Evolutionary conservation across 768 basidiomycete species (phyloP), one percentile per base, ranked within the genome.

Genomic region (Pseudohyphozyma bogoriensis): DNA sequence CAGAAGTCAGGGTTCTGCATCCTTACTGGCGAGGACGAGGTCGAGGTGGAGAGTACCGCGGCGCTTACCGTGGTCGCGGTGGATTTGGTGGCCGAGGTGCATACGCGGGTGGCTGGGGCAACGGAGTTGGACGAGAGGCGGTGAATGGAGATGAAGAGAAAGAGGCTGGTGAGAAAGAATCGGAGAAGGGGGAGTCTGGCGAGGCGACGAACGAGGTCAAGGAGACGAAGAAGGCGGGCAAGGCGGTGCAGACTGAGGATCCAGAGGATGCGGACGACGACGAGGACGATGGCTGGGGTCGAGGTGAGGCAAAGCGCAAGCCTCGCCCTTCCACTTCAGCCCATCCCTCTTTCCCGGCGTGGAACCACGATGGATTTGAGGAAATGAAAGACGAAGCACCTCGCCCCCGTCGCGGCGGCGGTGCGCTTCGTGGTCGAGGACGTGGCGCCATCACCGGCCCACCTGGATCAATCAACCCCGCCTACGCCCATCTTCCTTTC

Each of bases 311-410:
- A 26, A 57, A 59, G 28, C 56, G 64, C 39, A 45, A 59, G 28
- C 66, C 42, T 10, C 56, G 36, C 24, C 36, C 51, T 11, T 52
- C 51, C n/a, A 16, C 47, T 13, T 24, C 29, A 6, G 40, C 40
- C 9, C 56, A 46, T 5, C 81, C 83, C 6, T 82, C 82, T 16
- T 79, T 85, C 45, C 80, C 78, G 39, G 72, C 81, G 4, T 90
- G 89, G 89, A 83, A 80, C 0, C 89, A 91, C 70, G 87, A 89
- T 70, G 87, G 88, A 2, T 92, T 84, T 64, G 87, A 89, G 73
- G 87, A 92, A 75, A 81, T 89, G 15, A 24, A 37, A 26, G 24
- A 35, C 16, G 35, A 37, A 16, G n/a, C 51, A 4, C 35, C 18
- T 18, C 36, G 29, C 31, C 28, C 7, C 47, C 29, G 29, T 18